Evolutionary conservation across 2,329 filamentous ascomycete genomes (phyloP), one percentile per base, ranked within the genome.

Genomic region (Domatiomyces globalis): DNA sequence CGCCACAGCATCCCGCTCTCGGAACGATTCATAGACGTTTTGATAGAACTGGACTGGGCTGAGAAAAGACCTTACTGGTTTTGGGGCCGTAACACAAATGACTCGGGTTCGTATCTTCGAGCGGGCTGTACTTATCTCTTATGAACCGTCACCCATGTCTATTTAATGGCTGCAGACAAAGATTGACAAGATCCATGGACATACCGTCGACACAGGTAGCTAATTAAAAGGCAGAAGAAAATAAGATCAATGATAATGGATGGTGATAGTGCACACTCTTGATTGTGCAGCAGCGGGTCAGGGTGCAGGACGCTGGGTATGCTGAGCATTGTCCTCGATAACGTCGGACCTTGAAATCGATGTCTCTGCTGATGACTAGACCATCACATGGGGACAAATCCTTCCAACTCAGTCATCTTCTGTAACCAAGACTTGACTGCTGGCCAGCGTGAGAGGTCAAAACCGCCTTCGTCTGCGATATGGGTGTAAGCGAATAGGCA

Each of bases 401-500:
- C 47, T 12, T 46, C 39, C 5, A 50, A 42, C 9, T 29, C 29
- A 5, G 36, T 50, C 7, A 53, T 29, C 20, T 22, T 44, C 17
- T 50, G 45, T 29, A 48, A 48, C 48, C 51, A 53, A 10, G 43
- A 33, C 15, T 43, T 27, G 10, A 53, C 44, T 15, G 48, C 33
- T 1, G 51, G 51, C 51, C 48, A 53, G 4, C 46, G 33, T 4
- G 27, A n/a, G 27, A 53, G 48, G 19, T 53, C 45, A 49, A 53
- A 53, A 5, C 48, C 48, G 27, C 18, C 43, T 18, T 53, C 20
- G 10, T 46, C 8, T 2, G 51, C 51, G n/a, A 46, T n/a, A 27
- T 53, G 51, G 15, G 51, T 53, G 45, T 53, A 53, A 5, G 51
- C 51, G 36, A 53, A 53, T 15, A 53, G 48, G n/a, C 48, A 50